These are phyloP conservation scores for Ramicandelaber brevisporus DNA, from an alignment of 192 early-diverging fungal genomes.

Conservation along the genomic window DNA sequence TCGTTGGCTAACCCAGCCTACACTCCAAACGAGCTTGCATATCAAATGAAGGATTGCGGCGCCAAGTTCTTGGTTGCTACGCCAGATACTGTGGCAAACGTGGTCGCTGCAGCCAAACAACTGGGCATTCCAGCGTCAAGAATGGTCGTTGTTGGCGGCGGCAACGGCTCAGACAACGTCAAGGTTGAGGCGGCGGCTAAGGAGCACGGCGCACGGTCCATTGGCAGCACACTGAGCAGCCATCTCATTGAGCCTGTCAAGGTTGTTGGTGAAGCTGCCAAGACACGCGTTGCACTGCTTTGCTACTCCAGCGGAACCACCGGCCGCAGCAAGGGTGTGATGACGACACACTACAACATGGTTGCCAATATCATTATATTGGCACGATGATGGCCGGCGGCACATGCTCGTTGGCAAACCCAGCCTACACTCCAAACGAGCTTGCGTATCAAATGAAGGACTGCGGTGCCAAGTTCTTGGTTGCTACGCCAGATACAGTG, in stretches of 20 bases:
- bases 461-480: slow-evolving; percentile 30
- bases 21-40: slow-evolving; percentile 44
- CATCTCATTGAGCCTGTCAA: no score
- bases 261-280: no score
- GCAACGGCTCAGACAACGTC: slow-evolving; percentile 4
- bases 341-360: slow-evolving; percentile 41
- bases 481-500: slow-evolving; percentile 17
- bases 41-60: slow-evolving; percentile 43
- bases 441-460: slow-evolving; percentile 50
- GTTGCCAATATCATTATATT: slow-evolving; percentile 31
- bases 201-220: no score
- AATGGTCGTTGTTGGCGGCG: slow-evolving; percentile 10
- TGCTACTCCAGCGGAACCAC: slow-evolving; percentile 53
- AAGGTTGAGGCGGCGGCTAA: slow-evolving; percentile 3
- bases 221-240: no score
- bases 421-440: slow-evolving; percentile 56
- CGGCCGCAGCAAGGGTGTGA: slow-evolving; percentile 35
- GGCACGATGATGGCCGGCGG: slow-evolving; percentile 35
- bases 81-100: slow-evolving; percentile 5
- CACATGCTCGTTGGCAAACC: slow-evolving; percentile 54
- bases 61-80: slow-evolving; percentile 37
- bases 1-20: slow-evolving; percentile 67
- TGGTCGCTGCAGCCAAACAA: slow-evolving; percentile 2
- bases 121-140: slow-evolving; percentile 7
- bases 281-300: no score